Base-by-base conservation (phyloP, 2,329 filamentous ascomycete genomes). In the Sporothrix sp. region DNA sequence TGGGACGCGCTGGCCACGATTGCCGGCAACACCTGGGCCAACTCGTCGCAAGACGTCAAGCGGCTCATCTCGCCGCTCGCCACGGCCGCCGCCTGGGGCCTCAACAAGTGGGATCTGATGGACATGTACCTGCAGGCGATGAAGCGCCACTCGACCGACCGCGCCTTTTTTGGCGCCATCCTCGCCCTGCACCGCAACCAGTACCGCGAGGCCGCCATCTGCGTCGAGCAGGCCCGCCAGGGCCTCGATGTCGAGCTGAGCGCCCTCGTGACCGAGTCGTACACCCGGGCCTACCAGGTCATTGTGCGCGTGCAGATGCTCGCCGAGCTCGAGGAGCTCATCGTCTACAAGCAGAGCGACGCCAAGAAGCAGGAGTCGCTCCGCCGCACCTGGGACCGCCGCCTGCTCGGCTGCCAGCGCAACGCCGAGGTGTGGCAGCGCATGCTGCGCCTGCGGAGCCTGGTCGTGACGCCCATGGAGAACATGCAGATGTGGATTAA, bases 401-500 rank as follows among this genome's bases (percentile, higher is more conserved):
- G 93, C 60, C 75, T 99, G 25, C 87, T 93, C 63, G 93, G 93
- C 13, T 96, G 93, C 59, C 91, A 98, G 66, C 85, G 93, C 52
- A 96, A 97, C 60, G 90, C 96, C 18, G 93, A 99, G 62, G 88
- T 97, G 3, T 99, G 93, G 93, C 90, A 96, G 64, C 82, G 93
- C 54, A 97, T 97, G 88, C 81, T 99, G 50, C 93, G 95, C 63
- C 82, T 98, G 28, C 82, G 93, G 54, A 87, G 89, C 18, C 75
- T 99, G 47, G 93, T 99, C 53, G 91, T 97, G 54, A 84, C 84
- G 1, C 91, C 94, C 0, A 81, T 81, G 30, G 90, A 99, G 65
- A 96, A 96, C 61, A 88, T 95, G 74, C 87, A 95, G 61, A 98
- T 98, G 89, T 96, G 90, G 82, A 97, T 98, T 72, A 99, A 98